Evolutionary conservation across 768 basidiomycete species (phyloP).

Genomic region (Amanita phalloides): DNA sequence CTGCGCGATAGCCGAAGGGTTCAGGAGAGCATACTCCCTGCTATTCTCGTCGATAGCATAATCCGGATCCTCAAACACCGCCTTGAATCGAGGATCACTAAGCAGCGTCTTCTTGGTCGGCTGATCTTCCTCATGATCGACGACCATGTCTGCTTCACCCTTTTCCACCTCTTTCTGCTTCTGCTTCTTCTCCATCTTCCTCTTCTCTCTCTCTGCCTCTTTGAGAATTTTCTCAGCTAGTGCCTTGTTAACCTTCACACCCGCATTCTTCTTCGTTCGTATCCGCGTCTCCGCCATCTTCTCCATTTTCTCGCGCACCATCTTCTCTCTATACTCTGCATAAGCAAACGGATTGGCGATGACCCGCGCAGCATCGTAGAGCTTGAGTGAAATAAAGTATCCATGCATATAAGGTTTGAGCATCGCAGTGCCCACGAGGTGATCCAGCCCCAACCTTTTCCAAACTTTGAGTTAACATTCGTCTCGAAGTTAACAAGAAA

Average conservation of each 20-base stretch:
- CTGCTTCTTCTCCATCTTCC: conserved; percentile 40
- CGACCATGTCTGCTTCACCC: conserved; percentile 25
- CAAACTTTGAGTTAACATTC: conserved; percentile 6
- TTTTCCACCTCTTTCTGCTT: conserved; percentile 31
- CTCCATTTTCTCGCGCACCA: conserved; percentile 83
- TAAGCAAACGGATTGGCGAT: conserved; percentile 97
- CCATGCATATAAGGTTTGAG: conserved; percentile 99
- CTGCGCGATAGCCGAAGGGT: conserved; percentile 71
- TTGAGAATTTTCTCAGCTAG: conserved; percentile 77
- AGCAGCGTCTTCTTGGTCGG: conserved; percentile 38
- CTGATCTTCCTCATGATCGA: conserved; percentile 22
- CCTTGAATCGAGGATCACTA: conserved; percentile 81
- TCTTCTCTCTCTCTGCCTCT: conserved; percentile 51
- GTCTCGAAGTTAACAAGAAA: conserved; percentile 10
- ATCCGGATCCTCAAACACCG: conserved; percentile 83
- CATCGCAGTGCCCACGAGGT: conserved; percentile 87
- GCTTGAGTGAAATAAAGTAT: conserved; percentile 91
- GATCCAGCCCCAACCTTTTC: conserved; percentile 80
- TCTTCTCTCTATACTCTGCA: conserved; percentile 83
- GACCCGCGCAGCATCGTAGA: conserved; percentile 91
- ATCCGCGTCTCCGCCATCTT: conserved; percentile 92
- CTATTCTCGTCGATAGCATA: conserved; percentile 86
- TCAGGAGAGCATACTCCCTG: conserved; percentile 85
- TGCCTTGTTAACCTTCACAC: conserved; percentile 65
- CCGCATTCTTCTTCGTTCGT: conserved; percentile 62